A percentile compares a stretch with the other conserved stretches of the same genome.
Conservation (phyloP, 768 basidiomycete species). For the Mycena vitilis region DNA sequence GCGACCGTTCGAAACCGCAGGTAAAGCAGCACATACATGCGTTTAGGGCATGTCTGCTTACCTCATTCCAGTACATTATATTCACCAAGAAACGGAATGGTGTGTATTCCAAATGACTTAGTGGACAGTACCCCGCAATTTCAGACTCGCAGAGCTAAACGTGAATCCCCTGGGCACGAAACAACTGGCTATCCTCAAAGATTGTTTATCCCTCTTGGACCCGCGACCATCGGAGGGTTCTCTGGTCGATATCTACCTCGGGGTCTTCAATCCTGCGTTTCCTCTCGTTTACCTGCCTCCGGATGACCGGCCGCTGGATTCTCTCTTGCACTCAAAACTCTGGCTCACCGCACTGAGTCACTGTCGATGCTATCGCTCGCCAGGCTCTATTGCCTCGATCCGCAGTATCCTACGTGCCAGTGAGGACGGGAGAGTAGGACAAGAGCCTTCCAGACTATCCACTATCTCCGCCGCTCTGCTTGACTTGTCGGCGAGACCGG, state of each 20-base stretch:
- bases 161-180: constrained; percentile 8
- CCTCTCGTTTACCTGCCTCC: constrained; percentile 29
- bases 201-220: constrained; percentile 27
- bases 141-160: constrained; percentile 1
- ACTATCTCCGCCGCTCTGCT: constrained; percentile 35
- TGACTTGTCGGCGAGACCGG: constrained; percentile 36
- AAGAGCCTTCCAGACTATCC: constrained; percentile 29
- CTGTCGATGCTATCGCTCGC: constrained; percentile 25
- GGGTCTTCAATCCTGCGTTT: constrained; percentile 31
- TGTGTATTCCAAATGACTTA: neutral
- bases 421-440: constrained; percentile 9
- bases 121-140: neutral
- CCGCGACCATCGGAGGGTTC: constrained; percentile 30
- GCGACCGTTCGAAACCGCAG: constrained; percentile 36
- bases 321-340: constrained; percentile 25
- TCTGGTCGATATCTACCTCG: constrained; percentile 31
- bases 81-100: constrained; percentile 34
- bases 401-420: constrained; percentile 23
- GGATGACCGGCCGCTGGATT: constrained; percentile 27
- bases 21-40: neutral
- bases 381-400: constrained; percentile 17
- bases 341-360: constrained; percentile 32
- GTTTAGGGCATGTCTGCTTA: neutral
- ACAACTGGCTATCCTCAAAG: constrained; percentile 21
- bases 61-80: constrained; percentile 33